phyloP scores from a whole-genome alignment of 2,329 filamentous ascomycete species.

The Stachybotrys chlorohalonatus region DNA sequence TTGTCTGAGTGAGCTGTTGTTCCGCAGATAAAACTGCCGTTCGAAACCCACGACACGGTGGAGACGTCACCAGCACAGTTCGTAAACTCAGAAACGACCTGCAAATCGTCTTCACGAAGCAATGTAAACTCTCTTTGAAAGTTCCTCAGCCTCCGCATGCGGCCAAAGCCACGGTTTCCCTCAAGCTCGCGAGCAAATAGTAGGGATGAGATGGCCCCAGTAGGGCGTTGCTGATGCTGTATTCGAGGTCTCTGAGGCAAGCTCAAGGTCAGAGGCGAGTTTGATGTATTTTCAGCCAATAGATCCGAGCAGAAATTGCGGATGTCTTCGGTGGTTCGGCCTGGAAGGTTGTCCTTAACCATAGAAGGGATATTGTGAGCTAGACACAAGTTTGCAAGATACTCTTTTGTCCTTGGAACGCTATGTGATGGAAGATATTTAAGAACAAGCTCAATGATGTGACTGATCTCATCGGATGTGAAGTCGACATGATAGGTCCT shows the following conservation, averaged over 20 bases:
- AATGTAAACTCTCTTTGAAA: slow-evolving; percentile 35
- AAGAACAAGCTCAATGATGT: slow-evolving; percentile 13
- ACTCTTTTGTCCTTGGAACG: slow-evolving; percentile 8
- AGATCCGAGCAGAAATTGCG: slow-evolving; percentile 23
- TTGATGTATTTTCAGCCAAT: slow-evolving; percentile 9
- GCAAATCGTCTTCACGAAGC: slow-evolving; percentile 41
- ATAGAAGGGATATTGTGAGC: slow-evolving; percentile 13
- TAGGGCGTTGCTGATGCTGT: slow-evolving; percentile 3
- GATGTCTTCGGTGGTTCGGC: slow-evolving; percentile 16
- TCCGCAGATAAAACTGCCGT: slow-evolving; percentile 49
- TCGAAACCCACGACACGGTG: slow-evolving; percentile 47
- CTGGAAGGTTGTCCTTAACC: slow-evolving; percentile 10
- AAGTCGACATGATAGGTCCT: slow-evolving; percentile 34
- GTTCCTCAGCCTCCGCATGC: slow-evolving; percentile 30
- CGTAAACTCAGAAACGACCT: slow-evolving; percentile 44
- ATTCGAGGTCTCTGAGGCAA: background rate
- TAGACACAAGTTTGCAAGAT: slow-evolving; percentile 9
- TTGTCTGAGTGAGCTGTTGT: slow-evolving; percentile 53
- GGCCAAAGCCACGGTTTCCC: slow-evolving; percentile 33
- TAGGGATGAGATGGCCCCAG: slow-evolving; percentile 26
- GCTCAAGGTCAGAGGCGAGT: background rate
- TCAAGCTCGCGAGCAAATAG: slow-evolving; percentile 40
- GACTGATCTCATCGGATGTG: slow-evolving; percentile 23
- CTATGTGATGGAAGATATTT: slow-evolving; percentile 3
- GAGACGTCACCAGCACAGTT: slow-evolving; percentile 54